A percentile compares a stretch with the other conserved stretches of the same genome.
phyloP scores from a whole-genome alignment of 345 rosid genomes.

The Hibiscus mutabilis region DNA sequence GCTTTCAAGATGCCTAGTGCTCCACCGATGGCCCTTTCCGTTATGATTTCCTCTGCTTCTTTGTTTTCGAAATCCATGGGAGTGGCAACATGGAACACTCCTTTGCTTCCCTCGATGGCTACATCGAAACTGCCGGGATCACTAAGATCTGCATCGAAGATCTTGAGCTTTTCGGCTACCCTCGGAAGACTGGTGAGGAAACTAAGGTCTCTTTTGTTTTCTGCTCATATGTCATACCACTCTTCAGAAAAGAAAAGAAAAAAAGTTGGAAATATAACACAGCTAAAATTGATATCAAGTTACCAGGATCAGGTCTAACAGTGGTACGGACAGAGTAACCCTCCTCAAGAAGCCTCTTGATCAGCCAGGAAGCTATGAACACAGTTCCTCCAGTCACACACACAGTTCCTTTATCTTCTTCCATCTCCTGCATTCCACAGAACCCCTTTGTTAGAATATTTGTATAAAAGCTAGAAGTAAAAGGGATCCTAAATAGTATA shows the following conservation, averaged over 20 bases:
- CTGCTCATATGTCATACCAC: neutral
- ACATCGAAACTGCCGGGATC: constrained; percentile 44
- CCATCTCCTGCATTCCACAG: no score
- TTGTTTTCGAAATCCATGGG: neutral
- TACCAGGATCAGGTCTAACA: neutral
- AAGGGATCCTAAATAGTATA: no score
- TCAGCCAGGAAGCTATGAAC: no score
- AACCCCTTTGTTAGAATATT: no score
- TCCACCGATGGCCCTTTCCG: constrained; percentile 42
- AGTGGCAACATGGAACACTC: constrained; percentile 50
- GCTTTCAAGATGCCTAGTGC: constrained; percentile 43
- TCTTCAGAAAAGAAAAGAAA: neutral
- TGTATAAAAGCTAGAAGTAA: no score
- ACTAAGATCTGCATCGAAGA: constrained; percentile 41
- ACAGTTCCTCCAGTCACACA: no score
- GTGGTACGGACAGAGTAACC: neutral
- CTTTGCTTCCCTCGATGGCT: constrained; percentile 51
- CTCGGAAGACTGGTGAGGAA: neutral
- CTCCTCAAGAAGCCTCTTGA: neutral
- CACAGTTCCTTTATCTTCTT: no score
- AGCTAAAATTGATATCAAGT: neutral
- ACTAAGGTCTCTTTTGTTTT: neutral
- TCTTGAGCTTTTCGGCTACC: neutral
- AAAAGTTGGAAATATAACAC: neutral
- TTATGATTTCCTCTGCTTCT: constrained; percentile 21